Evolutionary conservation across 2,329 filamentous ascomycete species (phyloP).

Genomic region (Cadophora sp.): DNA sequence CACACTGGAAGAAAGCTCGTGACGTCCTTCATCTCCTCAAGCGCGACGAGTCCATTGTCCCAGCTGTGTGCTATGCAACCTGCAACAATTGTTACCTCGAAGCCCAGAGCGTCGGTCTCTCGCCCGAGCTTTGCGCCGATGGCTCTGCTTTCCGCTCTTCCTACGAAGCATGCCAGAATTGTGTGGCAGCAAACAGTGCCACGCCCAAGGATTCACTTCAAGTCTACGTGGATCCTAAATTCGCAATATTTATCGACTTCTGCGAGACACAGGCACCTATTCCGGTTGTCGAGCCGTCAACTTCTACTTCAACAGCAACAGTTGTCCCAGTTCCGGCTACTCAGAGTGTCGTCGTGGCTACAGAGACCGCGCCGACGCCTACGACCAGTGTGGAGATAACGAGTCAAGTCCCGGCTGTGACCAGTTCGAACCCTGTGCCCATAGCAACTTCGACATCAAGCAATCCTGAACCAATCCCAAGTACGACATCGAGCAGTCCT

Average conservation of each 20-base stretch:
- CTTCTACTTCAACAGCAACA: conserved; percentile 19
- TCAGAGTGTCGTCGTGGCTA: conserved; percentile 19
- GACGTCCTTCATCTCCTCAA: conserved; percentile 39
- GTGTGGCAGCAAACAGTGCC: conserved; percentile 31
- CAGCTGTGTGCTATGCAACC: conserved; percentile 55
- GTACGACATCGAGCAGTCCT: neutral
- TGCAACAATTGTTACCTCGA: conserved; percentile 60
- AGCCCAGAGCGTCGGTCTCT: conserved; percentile 56
- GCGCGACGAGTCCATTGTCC: conserved; percentile 50
- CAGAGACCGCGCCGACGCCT: conserved; percentile 21
- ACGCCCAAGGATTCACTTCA: conserved; percentile 23
- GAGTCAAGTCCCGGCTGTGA: conserved; percentile 17
- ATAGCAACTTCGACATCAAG: neutral
- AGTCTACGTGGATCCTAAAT: conserved; percentile 34
- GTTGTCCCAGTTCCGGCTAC: conserved; percentile 24
- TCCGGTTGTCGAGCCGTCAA: conserved; percentile 14
- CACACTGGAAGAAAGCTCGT: neutral
- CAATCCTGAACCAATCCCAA: neutral
- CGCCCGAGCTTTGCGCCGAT: conserved; percentile 50
- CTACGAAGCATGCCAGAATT: conserved; percentile 48
- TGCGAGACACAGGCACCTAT: conserved; percentile 32
- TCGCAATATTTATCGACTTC: conserved; percentile 38
- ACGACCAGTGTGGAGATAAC: conserved; percentile 22
- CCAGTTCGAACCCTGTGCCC: neutral
- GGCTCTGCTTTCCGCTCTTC: conserved; percentile 51